Percentiles rank a stretch among this genome's conserved stretches.
These are phyloP conservation scores for Euphrasia arctica DNA, from an alignment of 305 asterid genomes.

Conservation along the genomic window DNA sequence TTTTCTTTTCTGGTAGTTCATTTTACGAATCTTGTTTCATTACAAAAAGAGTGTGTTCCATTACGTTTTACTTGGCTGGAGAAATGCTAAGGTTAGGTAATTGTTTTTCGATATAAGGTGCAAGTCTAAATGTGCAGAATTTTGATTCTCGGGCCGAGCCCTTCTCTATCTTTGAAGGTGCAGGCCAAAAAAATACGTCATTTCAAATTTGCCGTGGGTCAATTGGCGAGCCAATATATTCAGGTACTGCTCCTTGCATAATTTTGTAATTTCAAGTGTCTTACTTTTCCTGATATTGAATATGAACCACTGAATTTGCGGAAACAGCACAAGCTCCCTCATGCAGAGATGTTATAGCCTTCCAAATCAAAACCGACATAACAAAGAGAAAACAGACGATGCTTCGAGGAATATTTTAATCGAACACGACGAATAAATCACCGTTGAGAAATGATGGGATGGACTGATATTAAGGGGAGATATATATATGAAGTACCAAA, in stretches of 20 bases:
- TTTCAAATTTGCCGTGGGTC: conserved; percentile 43
- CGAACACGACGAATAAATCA: neutral
- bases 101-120: conserved; percentile 11
- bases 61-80: conserved; percentile 9
- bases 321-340: conserved; percentile 51
- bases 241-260: conserved; percentile 42
- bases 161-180: conserved; percentile 37
- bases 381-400: conserved; percentile 39
- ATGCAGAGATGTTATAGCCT: conserved; percentile 49
- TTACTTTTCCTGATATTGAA: no score
- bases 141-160: conserved; percentile 43
- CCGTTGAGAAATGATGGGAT: conserved; percentile 14
- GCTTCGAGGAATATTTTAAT: no score
- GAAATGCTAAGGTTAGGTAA: conserved; percentile 6
- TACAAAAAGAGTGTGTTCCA: conserved; percentile 1
- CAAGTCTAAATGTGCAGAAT: neutral
- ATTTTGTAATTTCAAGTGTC: neutral
- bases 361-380: conserved; percentile 58
- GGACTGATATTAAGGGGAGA: neutral
- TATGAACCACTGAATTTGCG: conserved; percentile 40
- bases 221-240: conserved; percentile 44
- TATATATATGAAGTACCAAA: neutral
- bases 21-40: conserved; percentile 12
- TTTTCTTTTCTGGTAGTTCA: conserved; percentile 4
- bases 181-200: conserved; percentile 31